phyloP scores from a whole-genome alignment of 306 rosid species.

The Astragalus glycyphyllos region DNA sequence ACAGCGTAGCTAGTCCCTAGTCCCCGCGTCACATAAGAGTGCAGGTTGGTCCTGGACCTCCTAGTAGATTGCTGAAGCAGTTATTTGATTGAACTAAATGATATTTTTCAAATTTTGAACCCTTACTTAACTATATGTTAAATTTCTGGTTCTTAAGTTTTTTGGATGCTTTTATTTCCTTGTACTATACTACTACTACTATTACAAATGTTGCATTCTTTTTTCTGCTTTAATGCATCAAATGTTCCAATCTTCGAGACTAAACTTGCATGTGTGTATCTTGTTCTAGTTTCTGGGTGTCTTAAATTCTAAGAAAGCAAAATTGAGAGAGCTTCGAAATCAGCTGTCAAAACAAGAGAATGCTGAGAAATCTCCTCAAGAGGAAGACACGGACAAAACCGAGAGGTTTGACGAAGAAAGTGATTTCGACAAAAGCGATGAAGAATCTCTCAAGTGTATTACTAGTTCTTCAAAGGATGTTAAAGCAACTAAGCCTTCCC shows the following conservation, averaged over 20 bases:
- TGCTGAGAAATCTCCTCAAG: conserved; percentile 61
- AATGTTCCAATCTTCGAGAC: conserved; percentile 7
- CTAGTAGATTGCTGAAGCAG: conserved; percentile 18
- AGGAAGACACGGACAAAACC: conserved; percentile 77
- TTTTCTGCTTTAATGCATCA: not conserved
- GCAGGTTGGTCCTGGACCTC: conserved; percentile 11
- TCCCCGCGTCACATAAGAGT: not conserved
- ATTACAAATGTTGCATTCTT: conserved; percentile 20
- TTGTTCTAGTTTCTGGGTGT: conserved; percentile 76
- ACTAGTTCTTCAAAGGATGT: conserved; percentile 55
- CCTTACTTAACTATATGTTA: not conserved
- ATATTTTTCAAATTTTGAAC: not conserved
- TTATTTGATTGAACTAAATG: conserved; percentile 25
- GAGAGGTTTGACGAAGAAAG: conserved; percentile 70
- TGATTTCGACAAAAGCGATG: conserved; percentile 50
- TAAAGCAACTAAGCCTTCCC: conserved; percentile 44
- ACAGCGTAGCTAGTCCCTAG: not conserved
- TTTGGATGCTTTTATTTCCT: not conserved
- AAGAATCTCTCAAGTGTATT: conserved; percentile 44
- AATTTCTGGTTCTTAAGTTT: not conserved
- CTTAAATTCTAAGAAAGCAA: conserved; percentile 85
- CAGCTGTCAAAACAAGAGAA: conserved; percentile 52
- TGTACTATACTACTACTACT: not conserved
- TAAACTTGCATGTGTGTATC: conserved; percentile 44
- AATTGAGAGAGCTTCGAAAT: conserved; percentile 77